These are phyloP conservation scores for Venturia asperata DNA, from an alignment of 2,329 filamentous ascomycete genomes.

Conservation along the genomic window DNA sequence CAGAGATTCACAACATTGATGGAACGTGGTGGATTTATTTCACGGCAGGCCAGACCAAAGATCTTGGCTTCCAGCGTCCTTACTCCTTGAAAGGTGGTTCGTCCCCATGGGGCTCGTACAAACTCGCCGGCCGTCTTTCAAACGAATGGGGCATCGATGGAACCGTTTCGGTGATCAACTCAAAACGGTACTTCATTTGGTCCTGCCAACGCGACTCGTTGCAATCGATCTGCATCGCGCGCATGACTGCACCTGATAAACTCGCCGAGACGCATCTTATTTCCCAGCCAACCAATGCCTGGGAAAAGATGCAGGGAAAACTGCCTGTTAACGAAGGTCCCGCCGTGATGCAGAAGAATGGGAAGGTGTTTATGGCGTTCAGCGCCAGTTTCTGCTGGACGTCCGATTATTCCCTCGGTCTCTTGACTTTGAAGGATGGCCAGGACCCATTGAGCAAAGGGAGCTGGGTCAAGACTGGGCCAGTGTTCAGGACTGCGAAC, in stretches of 20 bases:
- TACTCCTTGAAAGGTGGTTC: slow-evolving; percentile 17
- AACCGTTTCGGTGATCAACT: slow-evolving; percentile 14
- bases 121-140: slow-evolving; percentile 7
- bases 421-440: slow-evolving; percentile 17
- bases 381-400: slow-evolving; percentile 19
- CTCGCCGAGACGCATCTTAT: slow-evolving; percentile 11
- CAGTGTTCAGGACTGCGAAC: slow-evolving; percentile 20
- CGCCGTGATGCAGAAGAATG: slow-evolving; percentile 8
- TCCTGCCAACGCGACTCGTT: slow-evolving; percentile 12
- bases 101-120: slow-evolving; percentile 18
- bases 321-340: slow-evolving; percentile 21
- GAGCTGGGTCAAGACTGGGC: slow-evolving; percentile 20
- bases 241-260: neutral
- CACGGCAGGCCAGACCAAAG: slow-evolving; percentile 15
- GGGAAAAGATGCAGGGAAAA: slow-evolving; percentile 18
- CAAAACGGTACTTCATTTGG: slow-evolving; percentile 19
- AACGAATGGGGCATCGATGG: slow-evolving; percentile 20
- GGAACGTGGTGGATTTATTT: slow-evolving; percentile 21
- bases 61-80: neutral
- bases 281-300: slow-evolving; percentile 17
- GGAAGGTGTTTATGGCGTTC: slow-evolving; percentile 14
- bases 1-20: slow-evolving; percentile 20
- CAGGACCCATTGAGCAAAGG: slow-evolving; percentile 15
- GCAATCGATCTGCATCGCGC: slow-evolving; percentile 19
- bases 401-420: slow-evolving; percentile 16